Conservation (phyloP, 768 basidiomycete genomes). For the Tephrocybe rancida region DNA sequence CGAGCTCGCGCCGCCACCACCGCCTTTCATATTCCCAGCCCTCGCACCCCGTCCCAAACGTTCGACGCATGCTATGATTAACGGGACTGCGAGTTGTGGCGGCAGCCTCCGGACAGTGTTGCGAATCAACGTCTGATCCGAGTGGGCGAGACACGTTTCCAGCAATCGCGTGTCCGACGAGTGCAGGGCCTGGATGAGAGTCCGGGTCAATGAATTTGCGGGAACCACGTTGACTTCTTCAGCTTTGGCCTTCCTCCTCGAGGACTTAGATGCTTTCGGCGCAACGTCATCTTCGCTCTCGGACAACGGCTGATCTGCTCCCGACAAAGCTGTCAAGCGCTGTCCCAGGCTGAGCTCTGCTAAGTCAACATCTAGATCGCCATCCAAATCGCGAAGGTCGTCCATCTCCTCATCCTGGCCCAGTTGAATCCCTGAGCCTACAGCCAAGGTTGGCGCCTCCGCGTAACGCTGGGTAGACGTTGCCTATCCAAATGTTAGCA, state of each 20-base stretch:
- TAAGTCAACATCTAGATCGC: conserved; percentile 77
- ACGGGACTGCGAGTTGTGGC: conserved; percentile 81
- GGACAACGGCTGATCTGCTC: conserved; percentile 47
- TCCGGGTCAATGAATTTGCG: conserved; percentile 87
- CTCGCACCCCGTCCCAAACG: conserved; percentile 77
- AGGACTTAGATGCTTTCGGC: conserved; percentile 28
- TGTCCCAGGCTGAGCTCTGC: conserved; percentile 94
- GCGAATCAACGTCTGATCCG: conserved; percentile 76
- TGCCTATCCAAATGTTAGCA: conserved; percentile 31
- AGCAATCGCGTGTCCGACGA: conserved; percentile 88
- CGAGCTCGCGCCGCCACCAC: conserved; percentile 78
- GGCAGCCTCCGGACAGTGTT: conserved; percentile 89
- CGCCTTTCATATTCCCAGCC: conserved; percentile 73
- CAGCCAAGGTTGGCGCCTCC: conserved; percentile 61
- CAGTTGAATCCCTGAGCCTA: conserved; percentile 67
- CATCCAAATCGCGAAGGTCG: conserved; percentile 60
- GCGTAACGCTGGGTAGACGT: conserved; percentile 65
- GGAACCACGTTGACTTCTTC: conserved; percentile 53
- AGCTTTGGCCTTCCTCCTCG: conserved; percentile 32
- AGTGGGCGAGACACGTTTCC: conserved; percentile 85
- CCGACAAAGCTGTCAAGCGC: conserved; percentile 75
- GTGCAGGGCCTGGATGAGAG: conserved; percentile 94
- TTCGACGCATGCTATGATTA: conserved; percentile 89
- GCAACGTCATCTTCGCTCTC: conserved; percentile 47
- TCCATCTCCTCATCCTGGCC: conserved; percentile 62